These are phyloP conservation scores for Kappamyces sp. DNA, from an alignment of 192 early-diverging fungal genomes.

Conservation along the genomic window DNA sequence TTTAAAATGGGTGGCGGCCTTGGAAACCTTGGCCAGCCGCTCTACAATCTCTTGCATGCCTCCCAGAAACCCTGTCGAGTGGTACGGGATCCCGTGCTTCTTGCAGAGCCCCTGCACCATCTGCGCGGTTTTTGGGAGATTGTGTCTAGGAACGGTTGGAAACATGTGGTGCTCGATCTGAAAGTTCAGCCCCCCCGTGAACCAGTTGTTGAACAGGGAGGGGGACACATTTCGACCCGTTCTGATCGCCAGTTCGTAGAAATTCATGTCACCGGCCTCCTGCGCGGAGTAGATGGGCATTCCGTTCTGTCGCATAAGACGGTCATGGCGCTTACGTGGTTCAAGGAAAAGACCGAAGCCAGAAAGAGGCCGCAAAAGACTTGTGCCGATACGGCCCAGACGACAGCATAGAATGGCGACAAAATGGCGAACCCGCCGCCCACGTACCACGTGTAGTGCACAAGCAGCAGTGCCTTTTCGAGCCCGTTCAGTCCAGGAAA, in stretches of 20 bases:
- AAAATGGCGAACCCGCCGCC: constrained; percentile 43
- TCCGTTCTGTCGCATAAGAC: constrained; percentile 43
- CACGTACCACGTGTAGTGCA: constrained; percentile 69
- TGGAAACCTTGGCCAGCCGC: constrained; percentile 40
- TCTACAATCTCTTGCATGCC: constrained; percentile 61
- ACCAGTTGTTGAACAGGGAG: constrained; percentile 62
- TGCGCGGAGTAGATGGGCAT: constrained; percentile 71
- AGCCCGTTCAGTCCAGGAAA: constrained; percentile 28
- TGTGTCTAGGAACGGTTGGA: constrained; percentile 72
- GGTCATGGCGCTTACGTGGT: constrained; percentile 49
- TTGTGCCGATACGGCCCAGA: constrained; percentile 62
- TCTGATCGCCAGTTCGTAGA: constrained; percentile 67
- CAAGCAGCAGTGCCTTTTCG: constrained; percentile 48
- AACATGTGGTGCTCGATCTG: constrained; percentile 88
- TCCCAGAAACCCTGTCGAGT: constrained; percentile 49
- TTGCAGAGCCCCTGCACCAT: constrained; percentile 60
- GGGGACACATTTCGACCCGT: constrained; percentile 71
- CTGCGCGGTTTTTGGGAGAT: constrained; percentile 56
- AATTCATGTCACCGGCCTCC: constrained; percentile 61
- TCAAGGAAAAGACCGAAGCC: constrained; percentile 70
- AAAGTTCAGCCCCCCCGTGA: constrained; percentile 71
- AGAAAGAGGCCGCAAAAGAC: constrained; percentile 63
- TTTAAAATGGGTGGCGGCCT: constrained; percentile 27
- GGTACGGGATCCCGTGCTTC: constrained; percentile 60
- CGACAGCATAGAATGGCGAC: constrained; percentile 27